These are phyloP conservation scores for Leucoagaricus sp. DNA, from an alignment of 1,284 basidiomycete genomes.

Conservation along the genomic window DNA sequence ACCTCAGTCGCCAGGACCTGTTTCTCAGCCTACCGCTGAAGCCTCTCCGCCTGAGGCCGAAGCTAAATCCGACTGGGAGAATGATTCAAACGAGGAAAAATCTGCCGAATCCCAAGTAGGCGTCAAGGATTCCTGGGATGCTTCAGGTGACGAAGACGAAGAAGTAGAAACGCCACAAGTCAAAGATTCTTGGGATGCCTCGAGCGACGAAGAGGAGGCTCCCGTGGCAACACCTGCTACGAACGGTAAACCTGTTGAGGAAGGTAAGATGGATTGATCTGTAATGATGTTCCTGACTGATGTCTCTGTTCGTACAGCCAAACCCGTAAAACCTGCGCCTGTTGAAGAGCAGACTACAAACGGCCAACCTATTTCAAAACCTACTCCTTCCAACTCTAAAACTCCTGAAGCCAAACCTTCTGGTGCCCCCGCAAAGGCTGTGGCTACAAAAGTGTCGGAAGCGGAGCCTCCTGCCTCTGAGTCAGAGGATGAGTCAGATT, in stretches of 20 bases:
- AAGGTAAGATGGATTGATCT: constrained; percentile 21
- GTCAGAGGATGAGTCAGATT: constrained; percentile 35
- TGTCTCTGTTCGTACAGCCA: constrained; percentile 2
- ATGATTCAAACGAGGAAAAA: constrained; percentile 49
- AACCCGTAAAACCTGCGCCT: background rate
- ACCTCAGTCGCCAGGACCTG: constrained; percentile 51
- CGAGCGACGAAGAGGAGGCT: constrained; percentile 68
- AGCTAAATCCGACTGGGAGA: constrained; percentile 87
- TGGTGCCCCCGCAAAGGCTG: constrained; percentile 23
- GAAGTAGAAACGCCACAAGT: constrained; percentile 34
- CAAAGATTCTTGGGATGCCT: constrained; percentile 88
- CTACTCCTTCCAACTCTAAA: background rate
- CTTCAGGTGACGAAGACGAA: constrained; percentile 72
- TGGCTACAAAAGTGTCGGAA: constrained; percentile 26
- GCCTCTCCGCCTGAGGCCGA: constrained; percentile 25
- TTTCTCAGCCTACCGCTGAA: constrained; percentile 29
- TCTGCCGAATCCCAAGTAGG: constrained; percentile 18
- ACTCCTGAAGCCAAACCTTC: background rate
- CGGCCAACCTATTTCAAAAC: constrained; percentile 20
- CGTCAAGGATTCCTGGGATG: constrained; percentile 88
- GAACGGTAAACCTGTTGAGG: constrained; percentile 23
- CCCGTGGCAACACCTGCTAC: constrained; percentile 20
- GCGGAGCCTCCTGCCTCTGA: constrained; percentile 13
- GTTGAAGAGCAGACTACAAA: constrained; percentile 28
- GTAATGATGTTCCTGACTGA: constrained; percentile 1